These are phyloP conservation scores for Microsporum audouinii DNA, from an alignment of 2,329 filamentous ascomycete species.

Conservation along the genomic window DNA sequence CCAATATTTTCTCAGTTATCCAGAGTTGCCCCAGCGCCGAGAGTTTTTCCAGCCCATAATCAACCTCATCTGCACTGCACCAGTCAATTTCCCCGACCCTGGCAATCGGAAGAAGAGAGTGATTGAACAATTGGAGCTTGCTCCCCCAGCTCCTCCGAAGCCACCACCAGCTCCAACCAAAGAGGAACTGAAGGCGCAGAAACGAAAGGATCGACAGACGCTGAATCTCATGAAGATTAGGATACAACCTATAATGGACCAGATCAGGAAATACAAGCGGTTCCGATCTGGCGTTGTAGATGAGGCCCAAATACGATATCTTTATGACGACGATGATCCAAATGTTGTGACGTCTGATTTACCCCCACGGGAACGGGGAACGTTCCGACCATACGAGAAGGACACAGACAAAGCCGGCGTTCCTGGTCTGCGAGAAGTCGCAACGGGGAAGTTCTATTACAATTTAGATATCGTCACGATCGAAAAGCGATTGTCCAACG, in stretches of 20 bases:
- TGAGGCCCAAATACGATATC: slow-evolving; percentile 61
- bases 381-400: slow-evolving; percentile 64
- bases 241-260: slow-evolving; percentile 92
- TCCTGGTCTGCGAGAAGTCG: slow-evolving; percentile 61
- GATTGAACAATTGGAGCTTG: slow-evolving; percentile 64
- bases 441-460: slow-evolving; percentile 78
- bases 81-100: slow-evolving; percentile 76
- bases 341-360: slow-evolving; percentile 50
- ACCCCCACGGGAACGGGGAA: slow-evolving; percentile 45
- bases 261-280: slow-evolving; percentile 78
- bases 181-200: slow-evolving; percentile 67
- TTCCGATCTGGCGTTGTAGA: slow-evolving; percentile 74
- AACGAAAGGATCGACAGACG: slow-evolving; percentile 69
- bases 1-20: slow-evolving; percentile 56
- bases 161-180: slow-evolving; percentile 54
- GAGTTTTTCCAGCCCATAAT: slow-evolving; percentile 71
- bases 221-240: slow-evolving; percentile 80
- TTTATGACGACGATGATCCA: slow-evolving; percentile 74
- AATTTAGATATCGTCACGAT: slow-evolving; percentile 89
- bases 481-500: slow-evolving; percentile 91
- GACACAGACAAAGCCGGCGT: slow-evolving; percentile 68
- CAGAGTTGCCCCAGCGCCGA: slow-evolving; percentile 50
- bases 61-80: slow-evolving; percentile 64
- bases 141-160: slow-evolving; percentile 58
- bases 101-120: slow-evolving; percentile 75